phyloP scores from a whole-genome alignment of 1,139 yeast genomes.

The Saccharomycopsis hybrid region DNA sequence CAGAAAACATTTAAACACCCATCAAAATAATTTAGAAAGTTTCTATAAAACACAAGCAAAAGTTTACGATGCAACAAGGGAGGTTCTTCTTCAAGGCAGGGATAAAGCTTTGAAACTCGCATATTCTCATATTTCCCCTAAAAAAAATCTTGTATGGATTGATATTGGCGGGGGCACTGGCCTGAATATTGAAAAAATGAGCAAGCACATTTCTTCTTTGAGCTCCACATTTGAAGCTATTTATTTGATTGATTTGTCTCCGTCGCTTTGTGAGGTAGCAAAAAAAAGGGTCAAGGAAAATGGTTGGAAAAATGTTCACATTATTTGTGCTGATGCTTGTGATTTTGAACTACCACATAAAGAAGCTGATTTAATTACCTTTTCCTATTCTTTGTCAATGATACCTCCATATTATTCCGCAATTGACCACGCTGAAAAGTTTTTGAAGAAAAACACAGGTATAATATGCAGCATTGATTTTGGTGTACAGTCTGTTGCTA shows the following conservation, averaged over 20 bases:
- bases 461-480: slow-evolving; percentile 69
- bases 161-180: slow-evolving; percentile 89
- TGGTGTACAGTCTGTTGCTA: slow-evolving; percentile 65
- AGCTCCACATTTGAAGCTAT: slow-evolving; percentile 50
- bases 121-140: slow-evolving; percentile 43
- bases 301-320: slow-evolving; percentile 61
- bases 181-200: slow-evolving; percentile 71
- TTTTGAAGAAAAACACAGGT: slow-evolving; percentile 50
- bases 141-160: slow-evolving; percentile 59
- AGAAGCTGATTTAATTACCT: slow-evolving; percentile 61
- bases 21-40: slow-evolving; percentile 62
- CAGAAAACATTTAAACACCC: slow-evolving; percentile 37
- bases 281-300: slow-evolving; percentile 45
- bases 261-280: slow-evolving; percentile 71
- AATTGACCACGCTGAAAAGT: slow-evolving; percentile 56
- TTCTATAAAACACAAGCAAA: slow-evolving; percentile 74
- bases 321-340: slow-evolving; percentile 70
- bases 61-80: slow-evolving; percentile 66
- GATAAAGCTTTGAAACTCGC: slow-evolving; percentile 58
- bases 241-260: slow-evolving; percentile 69
- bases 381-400: slow-evolving; percentile 78
- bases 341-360: slow-evolving; percentile 45
- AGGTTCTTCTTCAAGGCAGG: slow-evolving; percentile 61
- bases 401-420: slow-evolving; percentile 78
- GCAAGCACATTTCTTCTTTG: slow-evolving; percentile 43